Evolutionary conservation across 2,329 filamentous ascomycete species (phyloP), one percentile per base, ranked within the genome.

Genomic region (Colletotrichum tofieldiae): DNA sequence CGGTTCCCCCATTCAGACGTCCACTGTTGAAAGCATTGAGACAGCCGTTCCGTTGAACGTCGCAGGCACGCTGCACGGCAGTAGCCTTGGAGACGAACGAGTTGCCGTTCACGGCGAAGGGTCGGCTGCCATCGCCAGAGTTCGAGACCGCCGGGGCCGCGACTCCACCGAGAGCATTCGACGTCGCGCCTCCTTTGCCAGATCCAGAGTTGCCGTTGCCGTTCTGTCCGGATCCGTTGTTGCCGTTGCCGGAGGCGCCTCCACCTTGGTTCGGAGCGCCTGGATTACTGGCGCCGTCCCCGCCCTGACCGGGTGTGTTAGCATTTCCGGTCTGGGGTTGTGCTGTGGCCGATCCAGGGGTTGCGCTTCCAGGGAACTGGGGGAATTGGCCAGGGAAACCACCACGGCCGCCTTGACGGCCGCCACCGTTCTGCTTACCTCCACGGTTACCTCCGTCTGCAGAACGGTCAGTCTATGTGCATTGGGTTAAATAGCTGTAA

Each of bases 21-120:
- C 89, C 88, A 16, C 81, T 76, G 79, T 92, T 92, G 68, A 87
- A 87, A 37, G 86, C 86, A 74, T 90, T 82, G 16, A 87, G 83
- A 77, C 91, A 93, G 4, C 79, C 81, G 76, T 91, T 92, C 82
- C 90, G 88, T 82, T 92, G 89, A 71, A 91, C 86, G 73, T 90
- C 86, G 78, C 91, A 93, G 45, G 89, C 87, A 58, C 91, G 85
- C 80, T 91, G 86, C 51, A 87, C 81, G 26, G 91, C 91, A 12
- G 86, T 87, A 3, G 78, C 81, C 75, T 87, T 78, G 78, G 87
- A 87, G 49, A 87, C 86, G 78, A 93, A 92, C 47, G 84, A 90
- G 82, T 84, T 82, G 60, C 87, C 88, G 75, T 88, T 87, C 71
- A 91, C 88, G 29, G 79, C 75, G 80, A 91, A 91, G 67, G 89